These are phyloP conservation scores for Lactarius pseudohatsudake DNA, from an alignment of 768 basidiomycete species.

Conservation along the genomic window DNA sequence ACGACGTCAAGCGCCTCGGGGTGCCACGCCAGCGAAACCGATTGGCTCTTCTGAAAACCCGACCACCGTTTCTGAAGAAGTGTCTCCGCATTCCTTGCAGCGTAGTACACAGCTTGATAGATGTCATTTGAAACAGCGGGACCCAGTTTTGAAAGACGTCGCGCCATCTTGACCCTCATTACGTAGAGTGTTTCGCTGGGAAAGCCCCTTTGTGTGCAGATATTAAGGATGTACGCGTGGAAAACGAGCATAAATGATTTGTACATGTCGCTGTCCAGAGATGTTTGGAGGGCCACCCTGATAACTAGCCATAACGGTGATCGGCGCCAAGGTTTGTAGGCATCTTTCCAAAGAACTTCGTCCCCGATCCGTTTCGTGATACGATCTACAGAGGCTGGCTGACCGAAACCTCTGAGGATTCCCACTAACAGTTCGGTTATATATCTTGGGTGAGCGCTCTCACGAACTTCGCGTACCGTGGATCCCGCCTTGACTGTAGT, in stretches of 20 bases:
- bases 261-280: background rate
- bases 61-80: background rate
- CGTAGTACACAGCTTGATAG: background rate
- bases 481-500: slow-evolving; percentile 28
- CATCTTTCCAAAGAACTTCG: background rate
- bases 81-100: background rate
- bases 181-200: background rate
- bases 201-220: background rate
- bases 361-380: slow-evolving; percentile 11
- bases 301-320: background rate
- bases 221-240: background rate
- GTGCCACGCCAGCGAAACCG: background rate
- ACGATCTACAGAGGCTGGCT: slow-evolving; percentile 33
- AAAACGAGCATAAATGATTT: background rate
- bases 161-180: background rate
- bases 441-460: background rate
- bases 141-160: background rate
- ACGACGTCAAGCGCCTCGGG: background rate
- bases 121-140: background rate
- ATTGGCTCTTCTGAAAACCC: background rate
- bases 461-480: background rate
- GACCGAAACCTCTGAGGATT: slow-evolving; percentile 33
- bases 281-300: slow-evolving; percentile 43
- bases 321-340: slow-evolving; percentile 32
- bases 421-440: background rate